Conservation (phyloP, 768 basidiomycete genomes). For the Rhodotorula taiwanensis region DNA sequence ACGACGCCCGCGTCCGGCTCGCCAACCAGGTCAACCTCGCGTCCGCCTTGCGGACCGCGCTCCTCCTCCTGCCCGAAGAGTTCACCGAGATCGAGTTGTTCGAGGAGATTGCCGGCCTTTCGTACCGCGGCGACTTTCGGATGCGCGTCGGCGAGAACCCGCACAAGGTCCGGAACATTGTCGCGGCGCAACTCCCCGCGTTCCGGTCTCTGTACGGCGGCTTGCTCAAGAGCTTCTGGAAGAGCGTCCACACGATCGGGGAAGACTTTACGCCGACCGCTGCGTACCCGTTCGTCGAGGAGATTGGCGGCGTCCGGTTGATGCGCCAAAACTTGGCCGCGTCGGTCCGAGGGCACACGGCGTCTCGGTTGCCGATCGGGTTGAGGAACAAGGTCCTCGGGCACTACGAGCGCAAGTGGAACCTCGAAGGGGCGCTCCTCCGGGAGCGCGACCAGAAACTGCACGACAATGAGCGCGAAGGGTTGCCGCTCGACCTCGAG, state of each 20-base stretch:
- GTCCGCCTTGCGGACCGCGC: slow-evolving; percentile 80
- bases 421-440: slow-evolving; percentile 23
- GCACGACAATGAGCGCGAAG: slow-evolving; percentile 7
- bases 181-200: slow-evolving; percentile 67
- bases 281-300: background rate
- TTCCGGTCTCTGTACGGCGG: slow-evolving; percentile 80
- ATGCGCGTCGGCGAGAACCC: slow-evolving; percentile 89
- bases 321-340: slow-evolving; percentile 62
- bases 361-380: slow-evolving; percentile 47
- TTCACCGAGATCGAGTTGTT: slow-evolving; percentile 81
- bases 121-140: slow-evolving; percentile 81
- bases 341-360: slow-evolving; percentile 62
- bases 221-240: slow-evolving; percentile 38
- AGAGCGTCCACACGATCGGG: slow-evolving; percentile 37
- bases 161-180: slow-evolving; percentile 88
- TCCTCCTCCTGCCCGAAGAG: slow-evolving; percentile 71
- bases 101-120: slow-evolving; percentile 73
- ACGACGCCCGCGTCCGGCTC: slow-evolving; percentile 82
- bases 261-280: slow-evolving; percentile 6
- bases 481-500: slow-evolving; percentile 10
- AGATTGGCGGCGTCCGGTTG: slow-evolving; percentile 11
- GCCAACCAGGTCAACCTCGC: slow-evolving; percentile 90
- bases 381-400: slow-evolving; percentile 36
- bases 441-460: slow-evolving; percentile 12
- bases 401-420: slow-evolving; percentile 38